Base-by-base conservation (phyloP, 306 rosid genomes). In the Ziziphus jujuba region DNA sequence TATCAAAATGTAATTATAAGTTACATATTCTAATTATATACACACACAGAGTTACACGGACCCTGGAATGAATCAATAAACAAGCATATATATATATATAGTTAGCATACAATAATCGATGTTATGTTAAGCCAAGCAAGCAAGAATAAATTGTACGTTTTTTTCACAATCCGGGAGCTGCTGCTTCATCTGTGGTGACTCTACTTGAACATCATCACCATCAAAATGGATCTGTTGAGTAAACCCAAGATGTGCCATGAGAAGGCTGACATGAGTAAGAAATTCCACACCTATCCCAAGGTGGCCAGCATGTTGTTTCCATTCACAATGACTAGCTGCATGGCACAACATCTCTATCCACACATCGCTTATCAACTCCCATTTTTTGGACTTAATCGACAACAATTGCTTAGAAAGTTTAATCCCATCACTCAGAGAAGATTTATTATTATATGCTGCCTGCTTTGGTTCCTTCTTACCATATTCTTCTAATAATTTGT, bases 211-310 rank as follows among this genome's bases (percentile, higher is more conserved):
- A 28, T 28, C 33, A 1, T 28, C 33, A 28, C 33, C 49, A 35
- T 71, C 67, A n/a, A 58, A 10, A 1, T 23, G 33, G 22, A 54
- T 21, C 9, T 54, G 34, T 55, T 11, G 17, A 21, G 11, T 36
- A 25, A 22, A 20, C 10, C 66, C 66, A 21, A 61, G 19, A 22
- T 61, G 21, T 13, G 21, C 66, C 66, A 61, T 61, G 7, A 56
- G 61, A 40, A 67, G 63, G n/a, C 63, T 5, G 5, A 67, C 56
- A 40, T 25, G 56, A 56, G 72, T 55, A 12, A 67, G 45, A 6
- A 67, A 17, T 34, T 17, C 50, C 6, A 61, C 56, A 0, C 72
- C 64, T 1, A 23, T 17, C 9, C 53, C n/a, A 23, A 55, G 54
- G 9, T 38, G 44, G 6, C 40, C 16, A 38, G n/a, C 56, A 2